A percentile compares a stretch with the other conserved stretches of the same genome.
phyloP scores from a whole-genome alignment of 352 stramenopile species.

The Phytophthora pluvialis region DNA sequence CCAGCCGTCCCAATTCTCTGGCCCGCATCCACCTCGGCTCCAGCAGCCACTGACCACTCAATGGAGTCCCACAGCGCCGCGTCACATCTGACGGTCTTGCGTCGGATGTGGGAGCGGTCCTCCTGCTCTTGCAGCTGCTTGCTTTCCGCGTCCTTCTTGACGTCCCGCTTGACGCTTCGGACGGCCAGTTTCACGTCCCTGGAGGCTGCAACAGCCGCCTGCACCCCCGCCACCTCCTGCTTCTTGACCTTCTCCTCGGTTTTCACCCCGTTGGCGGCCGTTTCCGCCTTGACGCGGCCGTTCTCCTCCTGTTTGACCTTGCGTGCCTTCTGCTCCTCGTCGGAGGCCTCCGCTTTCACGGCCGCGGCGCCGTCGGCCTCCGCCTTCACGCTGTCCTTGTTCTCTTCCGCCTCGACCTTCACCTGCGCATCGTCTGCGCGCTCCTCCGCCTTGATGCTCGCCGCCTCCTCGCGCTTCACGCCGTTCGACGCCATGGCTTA shows the following conservation, averaged over 20 bases:
- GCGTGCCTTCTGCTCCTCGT: constrained; percentile 6
- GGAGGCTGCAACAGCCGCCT: neutral
- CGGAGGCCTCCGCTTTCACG: constrained; percentile 25
- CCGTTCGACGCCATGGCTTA: constrained; percentile 33
- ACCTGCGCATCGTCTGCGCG: constrained; percentile 18
- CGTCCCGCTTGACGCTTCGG: constrained; percentile 12
- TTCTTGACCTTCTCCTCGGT: constrained; percentile 37
- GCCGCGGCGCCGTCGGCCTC: constrained; percentile 6
- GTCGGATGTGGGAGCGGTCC: constrained; percentile 60
- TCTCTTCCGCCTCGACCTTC: constrained; percentile 34
- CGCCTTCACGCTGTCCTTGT: constrained; percentile 29
- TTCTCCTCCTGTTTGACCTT: constrained; percentile 33
- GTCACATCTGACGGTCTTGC: constrained; percentile 54
- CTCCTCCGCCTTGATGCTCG: constrained; percentile 23
- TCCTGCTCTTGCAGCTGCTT: constrained; percentile 22
- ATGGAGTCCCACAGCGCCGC: constrained; percentile 42
- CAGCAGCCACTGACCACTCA: constrained; percentile 53
- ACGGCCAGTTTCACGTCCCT: constrained; percentile 14
- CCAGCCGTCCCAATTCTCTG: constrained; percentile 63
- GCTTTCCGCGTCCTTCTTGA: constrained; percentile 31
- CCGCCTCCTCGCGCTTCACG: constrained; percentile 29
- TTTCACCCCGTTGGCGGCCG: constrained; percentile 24
- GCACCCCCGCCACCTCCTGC: constrained; percentile 21
- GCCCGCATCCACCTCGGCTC: constrained; percentile 59
- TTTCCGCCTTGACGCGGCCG: constrained; percentile 24